Conservation (phyloP, 768 basidiomycete species). For the Paxillus rubicundulus region DNA sequence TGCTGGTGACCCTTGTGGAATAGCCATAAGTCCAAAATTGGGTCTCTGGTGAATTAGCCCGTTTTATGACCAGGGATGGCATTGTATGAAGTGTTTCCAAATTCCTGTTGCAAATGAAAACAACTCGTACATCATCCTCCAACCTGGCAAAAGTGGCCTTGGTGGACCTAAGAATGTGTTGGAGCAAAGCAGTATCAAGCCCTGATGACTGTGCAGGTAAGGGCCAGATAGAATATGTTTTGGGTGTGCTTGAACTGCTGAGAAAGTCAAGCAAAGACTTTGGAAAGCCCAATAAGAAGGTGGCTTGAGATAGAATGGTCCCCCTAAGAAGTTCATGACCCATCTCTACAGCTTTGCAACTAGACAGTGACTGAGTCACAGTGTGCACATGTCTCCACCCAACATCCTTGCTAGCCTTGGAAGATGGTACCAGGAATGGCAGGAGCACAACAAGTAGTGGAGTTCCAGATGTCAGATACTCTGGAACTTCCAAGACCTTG, state of each 20-base stretch:
- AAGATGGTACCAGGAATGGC: constrained; percentile 22
- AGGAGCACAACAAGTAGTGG: constrained; percentile 26
- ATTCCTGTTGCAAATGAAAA: constrained; percentile 69
- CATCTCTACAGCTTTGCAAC: neutral
- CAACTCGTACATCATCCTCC: constrained; percentile 42
- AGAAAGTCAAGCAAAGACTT: constrained; percentile 47
- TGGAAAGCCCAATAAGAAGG: constrained; percentile 45
- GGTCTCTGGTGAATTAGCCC: constrained; percentile 42
- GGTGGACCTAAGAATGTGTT: constrained; percentile 43
- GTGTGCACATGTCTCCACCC: constrained; percentile 15
- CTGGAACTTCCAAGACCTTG: constrained; percentile 42
- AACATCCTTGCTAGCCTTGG: constrained; percentile 7
- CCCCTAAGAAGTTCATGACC: constrained; percentile 6
- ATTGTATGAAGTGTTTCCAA: constrained; percentile 48
- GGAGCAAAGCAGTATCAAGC: constrained; percentile 45
- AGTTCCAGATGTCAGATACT: constrained; percentile 13
- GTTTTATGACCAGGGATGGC: constrained; percentile 47
- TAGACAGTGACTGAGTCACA: constrained; percentile 4
- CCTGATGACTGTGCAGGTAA: constrained; percentile 29
- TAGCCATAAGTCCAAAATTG: constrained; percentile 72
- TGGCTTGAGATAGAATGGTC: constrained; percentile 23
- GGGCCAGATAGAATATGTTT: constrained; percentile 51
- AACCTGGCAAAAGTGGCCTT: constrained; percentile 38
- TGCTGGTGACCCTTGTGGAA: constrained; percentile 48
- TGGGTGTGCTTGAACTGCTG: constrained; percentile 28